Percentiles rank a stretch among this genome's conserved stretches.
phyloP scores from a whole-genome alignment of 2,329 filamentous ascomycete species.

The Ascochyta koolunga region DNA sequence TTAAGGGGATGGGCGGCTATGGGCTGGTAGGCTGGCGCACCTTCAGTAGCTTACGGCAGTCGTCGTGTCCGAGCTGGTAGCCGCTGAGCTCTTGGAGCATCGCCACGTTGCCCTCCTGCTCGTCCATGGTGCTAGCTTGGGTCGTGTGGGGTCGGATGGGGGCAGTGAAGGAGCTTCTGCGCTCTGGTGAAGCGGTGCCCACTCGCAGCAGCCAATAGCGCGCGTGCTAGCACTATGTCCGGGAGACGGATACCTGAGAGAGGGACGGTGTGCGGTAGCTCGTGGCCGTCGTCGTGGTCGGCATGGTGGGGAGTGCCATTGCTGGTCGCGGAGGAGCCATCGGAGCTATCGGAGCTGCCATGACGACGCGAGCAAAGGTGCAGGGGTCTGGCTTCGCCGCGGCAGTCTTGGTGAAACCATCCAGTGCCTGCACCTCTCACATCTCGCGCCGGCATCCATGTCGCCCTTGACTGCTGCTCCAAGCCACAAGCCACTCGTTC shows the following conservation, averaged over 20 bases:
- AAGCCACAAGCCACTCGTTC: no score
- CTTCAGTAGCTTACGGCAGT: constrained; percentile 16
- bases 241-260: background rate
- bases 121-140: constrained; percentile 1
- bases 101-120: background rate
- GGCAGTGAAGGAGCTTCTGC: background rate
- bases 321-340: constrained; percentile 20
- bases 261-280: background rate
- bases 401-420: constrained; percentile 3
- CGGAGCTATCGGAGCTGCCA: constrained; percentile 27
- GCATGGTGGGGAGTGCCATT: constrained; percentile 21
- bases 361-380: constrained; percentile 10
- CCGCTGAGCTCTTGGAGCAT: constrained; percentile 15
- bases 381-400: constrained; percentile 10
- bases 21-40: background rate
- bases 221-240: constrained; percentile 1
- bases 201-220: constrained; percentile 2
- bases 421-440: no score
- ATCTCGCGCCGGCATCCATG: no score
- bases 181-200: constrained; percentile 1
- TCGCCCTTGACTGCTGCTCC: no score
- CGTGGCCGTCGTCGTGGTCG: background rate
- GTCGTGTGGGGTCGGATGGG: background rate
- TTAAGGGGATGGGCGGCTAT: no score
- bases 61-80: constrained; percentile 4